Evolutionary conservation across 805 yeast genomes (phyloP).

Genomic region (Barnettozyma botsteinii): DNA sequence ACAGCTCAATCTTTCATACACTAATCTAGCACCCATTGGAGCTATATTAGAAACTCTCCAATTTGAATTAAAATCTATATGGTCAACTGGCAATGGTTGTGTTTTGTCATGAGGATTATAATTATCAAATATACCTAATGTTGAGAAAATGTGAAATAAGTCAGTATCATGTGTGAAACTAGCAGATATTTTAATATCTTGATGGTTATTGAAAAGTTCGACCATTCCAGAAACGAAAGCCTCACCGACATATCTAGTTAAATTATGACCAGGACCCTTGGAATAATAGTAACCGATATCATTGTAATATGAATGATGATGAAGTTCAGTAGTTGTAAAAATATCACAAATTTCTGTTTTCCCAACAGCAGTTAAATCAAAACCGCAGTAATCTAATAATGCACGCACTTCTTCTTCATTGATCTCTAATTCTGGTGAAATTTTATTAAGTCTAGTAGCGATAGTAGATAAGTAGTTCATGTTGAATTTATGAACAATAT

Average conservation of each 20-base stretch:
- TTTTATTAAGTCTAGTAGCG: slow-evolving; percentile 24
- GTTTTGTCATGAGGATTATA: neutral
- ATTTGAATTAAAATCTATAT: slow-evolving; percentile 37
- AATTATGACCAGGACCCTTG: slow-evolving; percentile 43
- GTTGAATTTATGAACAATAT: slow-evolving; percentile 26
- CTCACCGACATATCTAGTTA: slow-evolving; percentile 37
- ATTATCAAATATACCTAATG: slow-evolving; percentile 38
- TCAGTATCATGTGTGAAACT: slow-evolving; percentile 55
- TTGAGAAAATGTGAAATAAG: slow-evolving; percentile 42
- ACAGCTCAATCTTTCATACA: slow-evolving; percentile 41
- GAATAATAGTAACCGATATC: slow-evolving; percentile 41
- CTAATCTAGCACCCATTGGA: slow-evolving; percentile 42
- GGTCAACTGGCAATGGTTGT: slow-evolving; percentile 30
- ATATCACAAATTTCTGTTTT: slow-evolving; percentile 23
- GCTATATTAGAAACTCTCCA: slow-evolving; percentile 42
- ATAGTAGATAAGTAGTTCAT: slow-evolving; percentile 19
- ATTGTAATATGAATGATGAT: slow-evolving; percentile 35
- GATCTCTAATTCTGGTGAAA: slow-evolving; percentile 36
- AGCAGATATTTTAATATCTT: slow-evolving; percentile 34
- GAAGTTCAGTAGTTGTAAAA: slow-evolving; percentile 46
- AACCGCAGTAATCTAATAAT: slow-evolving; percentile 43
- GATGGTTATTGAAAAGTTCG: slow-evolving; percentile 32
- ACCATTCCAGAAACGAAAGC: slow-evolving; percentile 43
- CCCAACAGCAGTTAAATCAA: slow-evolving; percentile 44
- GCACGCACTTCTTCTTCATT: slow-evolving; percentile 34